These are phyloP conservation scores for Talaromyces sp. DNA, from an alignment of 2,329 filamentous ascomycete genomes.

Conservation along the genomic window DNA sequence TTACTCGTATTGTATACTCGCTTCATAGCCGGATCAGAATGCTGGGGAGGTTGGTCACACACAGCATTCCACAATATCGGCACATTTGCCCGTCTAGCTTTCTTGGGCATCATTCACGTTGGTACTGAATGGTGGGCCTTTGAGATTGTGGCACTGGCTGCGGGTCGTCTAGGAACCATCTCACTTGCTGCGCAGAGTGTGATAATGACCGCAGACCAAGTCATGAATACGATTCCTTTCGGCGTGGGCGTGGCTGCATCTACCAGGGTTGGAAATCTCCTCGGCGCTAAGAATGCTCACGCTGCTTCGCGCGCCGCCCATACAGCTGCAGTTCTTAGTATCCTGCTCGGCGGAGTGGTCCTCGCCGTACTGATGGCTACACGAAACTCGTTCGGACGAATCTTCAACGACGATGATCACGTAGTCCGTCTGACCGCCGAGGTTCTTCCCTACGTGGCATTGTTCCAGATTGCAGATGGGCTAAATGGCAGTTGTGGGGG, in stretches of 20 bases:
- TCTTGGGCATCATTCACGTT: conserved; percentile 75
- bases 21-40: conserved; percentile 67
- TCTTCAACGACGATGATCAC: conserved; percentile 74
- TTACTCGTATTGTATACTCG: conserved; percentile 70
- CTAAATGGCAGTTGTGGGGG: conserved; percentile 83
- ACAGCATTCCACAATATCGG: conserved; percentile 64
- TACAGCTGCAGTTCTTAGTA: conserved; percentile 68
- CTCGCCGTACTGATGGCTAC: conserved; percentile 67
- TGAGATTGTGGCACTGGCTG: conserved; percentile 80
- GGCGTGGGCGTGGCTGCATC: conserved; percentile 80
- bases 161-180: conserved; percentile 74
- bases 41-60: conserved; percentile 72
- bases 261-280: conserved; percentile 72
- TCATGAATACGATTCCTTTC: conserved; percentile 82
- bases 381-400: conserved; percentile 67
- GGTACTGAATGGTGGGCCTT: conserved; percentile 96
- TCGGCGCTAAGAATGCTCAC: conserved; percentile 63
- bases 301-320: conserved; percentile 72
- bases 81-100: conserved; percentile 69
- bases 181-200: conserved; percentile 79
- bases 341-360: conserved; percentile 64
- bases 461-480: conserved; percentile 88
- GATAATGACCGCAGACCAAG: conserved; percentile 85
- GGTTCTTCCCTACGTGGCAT: conserved; percentile 79
- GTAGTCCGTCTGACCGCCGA: conserved; percentile 72